Base-by-base conservation (phyloP, 306 rosid genomes). In the Notholithocarpus densiflorus region DNA sequence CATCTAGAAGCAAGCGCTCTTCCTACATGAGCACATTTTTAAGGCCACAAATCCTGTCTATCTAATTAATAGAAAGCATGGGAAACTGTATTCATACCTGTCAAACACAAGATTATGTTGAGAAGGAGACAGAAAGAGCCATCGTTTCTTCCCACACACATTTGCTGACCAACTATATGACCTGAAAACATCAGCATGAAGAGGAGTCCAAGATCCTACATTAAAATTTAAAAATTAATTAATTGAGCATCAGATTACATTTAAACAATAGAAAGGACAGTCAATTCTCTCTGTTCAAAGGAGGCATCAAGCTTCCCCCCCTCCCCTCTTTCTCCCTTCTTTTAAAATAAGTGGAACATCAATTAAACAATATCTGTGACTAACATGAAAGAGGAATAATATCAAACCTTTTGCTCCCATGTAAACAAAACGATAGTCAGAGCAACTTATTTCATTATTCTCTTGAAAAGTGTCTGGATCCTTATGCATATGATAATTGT, bases 141-240 rank as follows among this genome's bases (percentile, higher is more conserved):
- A 95, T 77, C 80, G 86, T 84, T 95, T 95, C 90, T 86, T 93
- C 71, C 99, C 99, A 54, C 92, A 93, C 72, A 93, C 91, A 86
- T 93, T 93, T 76, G 97, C 89, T 31, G 96, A 95, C 99, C 98
- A 95, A 83, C 99, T 95, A 72, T 91, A 93, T 19, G 99, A 95
- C 86, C 96, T 88, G 88, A 93, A 95, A 84, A 93, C 98, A 83
- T 95, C 99, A 65, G 99, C 97, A 71, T 95, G 98, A 80, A 95
- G 91, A 79, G 96, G 98, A 81, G 99, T 95, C 99, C 98, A 93
- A 81, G 99, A 88, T 75, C 94, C 99, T 93, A 86, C 85, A 26
- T 72, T 74, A 82, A 79, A 73, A 88, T 74, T 40, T 34, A 79
- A 82, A 80, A 64, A 73, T 60, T 69, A 69, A 54, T 55, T 74